phyloP scores from a whole-genome alignment of 78 protist species.

The Speleostelium caveatum region DNA sequence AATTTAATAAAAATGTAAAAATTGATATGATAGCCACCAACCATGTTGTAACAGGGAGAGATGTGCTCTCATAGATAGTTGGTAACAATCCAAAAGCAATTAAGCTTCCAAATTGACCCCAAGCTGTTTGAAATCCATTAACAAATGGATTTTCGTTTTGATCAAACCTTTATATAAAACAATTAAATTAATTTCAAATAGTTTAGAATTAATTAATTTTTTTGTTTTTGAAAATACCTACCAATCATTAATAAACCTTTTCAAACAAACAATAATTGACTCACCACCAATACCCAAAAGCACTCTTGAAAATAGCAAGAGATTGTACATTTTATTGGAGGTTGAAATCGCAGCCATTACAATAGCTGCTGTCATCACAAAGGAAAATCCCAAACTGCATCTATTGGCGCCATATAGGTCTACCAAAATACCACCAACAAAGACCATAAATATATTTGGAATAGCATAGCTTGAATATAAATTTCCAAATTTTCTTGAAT shows the following conservation, averaged over 20 bases:
- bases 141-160: conserved; percentile 5
- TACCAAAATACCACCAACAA: conserved; percentile 66
- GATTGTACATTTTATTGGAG: neutral
- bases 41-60: conserved; percentile 33
- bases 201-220: too few species aligned
- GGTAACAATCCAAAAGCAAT: conserved; percentile 40
- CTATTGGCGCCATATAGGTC: conserved; percentile 46
- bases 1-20: conserved; percentile 2
- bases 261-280: conserved; percentile 32
- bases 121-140: conserved; percentile 27
- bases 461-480: conserved; percentile 42
- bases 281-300: conserved; percentile 70
- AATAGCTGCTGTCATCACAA: conserved; percentile 4
- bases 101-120: conserved; percentile 61
- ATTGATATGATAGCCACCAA: conserved; percentile 1
- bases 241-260: conserved; percentile 18
- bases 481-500: conserved; percentile 19
- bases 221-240: too few species aligned
- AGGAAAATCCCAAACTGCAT: conserved; percentile 35
- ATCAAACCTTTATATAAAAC: conserved; percentile 10
- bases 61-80: neutral
- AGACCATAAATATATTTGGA: conserved; percentile 53
- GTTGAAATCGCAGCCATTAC: conserved; percentile 24
- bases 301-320: conserved; percentile 36
- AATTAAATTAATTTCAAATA: too few species aligned